Conservation (phyloP, 129 eudicot genomes). For the Escallonia herrerae region DNA sequence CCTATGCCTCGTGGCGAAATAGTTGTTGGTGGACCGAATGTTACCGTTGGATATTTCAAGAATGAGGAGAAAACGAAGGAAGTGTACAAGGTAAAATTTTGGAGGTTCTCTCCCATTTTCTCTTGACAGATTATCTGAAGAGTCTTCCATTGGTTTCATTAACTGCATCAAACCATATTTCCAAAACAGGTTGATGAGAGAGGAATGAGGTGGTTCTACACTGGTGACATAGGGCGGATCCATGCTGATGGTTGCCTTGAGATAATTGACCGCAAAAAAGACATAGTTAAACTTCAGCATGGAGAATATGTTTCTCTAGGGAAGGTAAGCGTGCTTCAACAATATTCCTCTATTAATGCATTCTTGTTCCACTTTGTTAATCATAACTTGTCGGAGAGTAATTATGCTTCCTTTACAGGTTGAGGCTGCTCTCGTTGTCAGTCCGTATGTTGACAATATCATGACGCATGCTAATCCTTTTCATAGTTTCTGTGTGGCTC, state of each 20-base stretch:
- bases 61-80: slow-evolving; percentile 82
- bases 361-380: background rate
- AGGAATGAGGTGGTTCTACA: slow-evolving; percentile 95
- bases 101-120: background rate
- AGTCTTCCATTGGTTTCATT: background rate
- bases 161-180: slow-evolving; percentile 11
- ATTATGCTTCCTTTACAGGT: slow-evolving; percentile 40
- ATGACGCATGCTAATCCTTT: slow-evolving; percentile 82
- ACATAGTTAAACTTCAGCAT: slow-evolving; percentile 92
- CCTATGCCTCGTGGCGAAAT: slow-evolving; percentile 97
- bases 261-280: slow-evolving; percentile 91
- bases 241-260: slow-evolving; percentile 94
- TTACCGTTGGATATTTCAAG: slow-evolving; percentile 88
- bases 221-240: slow-evolving; percentile 85
- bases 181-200: slow-evolving; percentile 70
- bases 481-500: slow-evolving; percentile 89
- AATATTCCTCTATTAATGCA: background rate
- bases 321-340: slow-evolving; percentile 39
- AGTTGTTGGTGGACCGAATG: slow-evolving; percentile 90
- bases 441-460: slow-evolving; percentile 76
- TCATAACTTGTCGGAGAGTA: slow-evolving; percentile 9
- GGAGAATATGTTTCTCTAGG: slow-evolving; percentile 97
- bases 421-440: slow-evolving; percentile 62
- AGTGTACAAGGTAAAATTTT: slow-evolving; percentile 71
- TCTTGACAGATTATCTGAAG: background rate